Evolutionary conservation across 2,329 filamentous ascomycete species (phyloP).

Genomic region (Fusarium phyllophilum): DNA sequence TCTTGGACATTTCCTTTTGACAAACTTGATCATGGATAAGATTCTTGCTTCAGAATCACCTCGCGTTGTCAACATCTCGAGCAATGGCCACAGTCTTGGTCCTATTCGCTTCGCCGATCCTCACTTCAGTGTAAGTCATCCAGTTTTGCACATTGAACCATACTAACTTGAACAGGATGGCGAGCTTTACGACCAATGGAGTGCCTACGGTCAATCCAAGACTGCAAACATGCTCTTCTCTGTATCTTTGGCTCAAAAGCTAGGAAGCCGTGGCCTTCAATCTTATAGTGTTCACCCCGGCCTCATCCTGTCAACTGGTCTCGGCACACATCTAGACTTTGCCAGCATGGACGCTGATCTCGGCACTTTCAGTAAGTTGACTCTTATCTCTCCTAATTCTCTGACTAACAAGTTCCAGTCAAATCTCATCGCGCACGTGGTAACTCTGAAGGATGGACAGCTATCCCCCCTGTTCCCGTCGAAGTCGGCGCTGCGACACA

Average conservation of each 20-base stretch:
- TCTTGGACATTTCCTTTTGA: constrained; percentile 58
- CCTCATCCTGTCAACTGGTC: constrained; percentile 37
- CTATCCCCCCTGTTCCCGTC: constrained; percentile 30
- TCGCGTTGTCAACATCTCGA: constrained; percentile 56
- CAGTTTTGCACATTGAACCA: background rate
- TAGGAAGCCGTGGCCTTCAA: constrained; percentile 44
- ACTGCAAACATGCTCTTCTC: constrained; percentile 52
- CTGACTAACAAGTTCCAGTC: constrained; percentile 4
- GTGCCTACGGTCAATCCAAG: constrained; percentile 53
- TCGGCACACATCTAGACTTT: constrained; percentile 39
- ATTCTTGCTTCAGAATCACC: constrained; percentile 48
- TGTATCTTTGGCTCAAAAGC: constrained; percentile 46
- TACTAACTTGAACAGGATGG: constrained; percentile 44
- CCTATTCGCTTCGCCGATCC: constrained; percentile 49
- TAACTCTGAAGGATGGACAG: constrained; percentile 38
- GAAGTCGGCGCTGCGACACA: constrained; percentile 49
- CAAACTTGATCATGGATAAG: constrained; percentile 57
- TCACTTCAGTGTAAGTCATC: constrained; percentile 44
- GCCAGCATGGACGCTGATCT: constrained; percentile 25
- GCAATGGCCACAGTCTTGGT: constrained; percentile 44
- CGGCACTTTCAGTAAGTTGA: constrained; percentile 25
- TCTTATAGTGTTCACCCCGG: constrained; percentile 52
- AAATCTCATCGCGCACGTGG: constrained; percentile 36
- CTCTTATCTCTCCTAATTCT: accelerated
- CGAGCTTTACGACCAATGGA: constrained; percentile 46